Evolutionary conservation across 1,284 basidiomycete species (phyloP).

Genomic region (Trichosporon coremiiforme): DNA sequence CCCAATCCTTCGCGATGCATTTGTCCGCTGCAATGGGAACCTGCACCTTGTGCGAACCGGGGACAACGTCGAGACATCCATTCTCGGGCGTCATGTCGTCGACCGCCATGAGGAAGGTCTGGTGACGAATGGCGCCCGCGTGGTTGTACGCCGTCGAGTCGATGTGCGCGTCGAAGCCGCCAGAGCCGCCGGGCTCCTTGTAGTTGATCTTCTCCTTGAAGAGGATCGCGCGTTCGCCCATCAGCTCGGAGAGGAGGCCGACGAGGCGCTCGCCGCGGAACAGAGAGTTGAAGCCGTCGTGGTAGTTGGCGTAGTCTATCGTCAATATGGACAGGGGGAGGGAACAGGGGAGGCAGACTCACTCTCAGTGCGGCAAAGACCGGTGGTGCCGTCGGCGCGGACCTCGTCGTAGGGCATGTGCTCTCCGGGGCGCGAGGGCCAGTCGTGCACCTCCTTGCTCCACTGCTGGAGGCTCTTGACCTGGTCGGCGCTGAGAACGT

Average conservation of each 20-base stretch:
- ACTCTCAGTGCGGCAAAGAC: conserved; percentile 48
- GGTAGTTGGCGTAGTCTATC: conserved; percentile 42
- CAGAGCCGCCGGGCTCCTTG: conserved; percentile 43
- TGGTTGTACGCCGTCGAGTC: conserved; percentile 44
- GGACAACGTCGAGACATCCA: conserved; percentile 49
- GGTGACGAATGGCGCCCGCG: conserved; percentile 37
- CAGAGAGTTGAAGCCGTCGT: conserved; percentile 40
- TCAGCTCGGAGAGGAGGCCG: conserved; percentile 38
- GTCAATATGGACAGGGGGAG: not conserved
- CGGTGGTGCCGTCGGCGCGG: conserved; percentile 38
- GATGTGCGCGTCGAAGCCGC: conserved; percentile 50
- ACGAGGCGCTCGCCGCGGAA: conserved; percentile 40
- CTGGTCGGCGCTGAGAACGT: conserved; percentile 34
- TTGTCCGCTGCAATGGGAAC: conserved; percentile 41
- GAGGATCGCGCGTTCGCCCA: conserved; percentile 41
- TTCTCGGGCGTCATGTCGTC: conserved; percentile 45
- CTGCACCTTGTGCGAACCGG: conserved; percentile 38
- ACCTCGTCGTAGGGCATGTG: conserved; percentile 50
- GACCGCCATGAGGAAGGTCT: conserved; percentile 47
- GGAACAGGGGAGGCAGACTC: conserved; percentile 17
- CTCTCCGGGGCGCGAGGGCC: conserved; percentile 39
- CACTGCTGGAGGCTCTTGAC: conserved; percentile 37
- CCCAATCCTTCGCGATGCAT: conserved; percentile 46
- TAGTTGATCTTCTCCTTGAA: conserved; percentile 55
- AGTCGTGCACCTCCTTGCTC: conserved; percentile 43